Base-by-base conservation (phyloP, 202 grass and related monocot species). In the Saccharum hybrid region DNA sequence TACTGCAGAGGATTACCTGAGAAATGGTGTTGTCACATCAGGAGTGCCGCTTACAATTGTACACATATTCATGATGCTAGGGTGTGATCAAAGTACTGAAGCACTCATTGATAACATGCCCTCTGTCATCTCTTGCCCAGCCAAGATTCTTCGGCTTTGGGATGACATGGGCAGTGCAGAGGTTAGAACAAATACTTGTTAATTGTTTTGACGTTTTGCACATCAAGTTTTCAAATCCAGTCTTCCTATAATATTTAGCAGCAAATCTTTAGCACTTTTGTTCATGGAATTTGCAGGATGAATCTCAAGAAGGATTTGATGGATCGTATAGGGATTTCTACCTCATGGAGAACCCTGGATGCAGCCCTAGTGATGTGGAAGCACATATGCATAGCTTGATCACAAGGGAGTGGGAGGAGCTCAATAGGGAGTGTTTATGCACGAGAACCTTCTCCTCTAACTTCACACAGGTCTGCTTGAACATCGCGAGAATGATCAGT, bases 121-220 rank as follows among this genome's bases (percentile, higher is more conserved):
- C 13, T 21, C 19, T 0, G 33, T 78, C 43, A 73, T 91, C 16
- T 85, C 84, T 43, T 70, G 81, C 26, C 33, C 74, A 0, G 78
- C 92, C 1, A 94, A 57, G 41, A 91, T 94, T 26, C 71, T 90
- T 22, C 67, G 92, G 2, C 89, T 92, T 39, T 85, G 84, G 84
- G 87, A 94, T 77, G 92, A 94, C 63, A 71, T 94, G 71, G 89
- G 81, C 43, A 90, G 78, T 45, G 89, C 87, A 4, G 56, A 91
- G 89, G 92, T 94, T 15, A 39, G 23, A 22, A 60, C 16, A 19
- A 8, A 56, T 0, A 19, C 18, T 54, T 6, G 68, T 36, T 18
- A 7, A 65, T n/a, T 38, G 64, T 67, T 69, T 69, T 22, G 18
- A 68, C 37, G 3, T 3, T 68, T 11, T 41, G 19, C 19, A 22